Conservation (phyloP, 768 basidiomycete genomes). For the Phlebiopsis flavidoalba region DNA sequence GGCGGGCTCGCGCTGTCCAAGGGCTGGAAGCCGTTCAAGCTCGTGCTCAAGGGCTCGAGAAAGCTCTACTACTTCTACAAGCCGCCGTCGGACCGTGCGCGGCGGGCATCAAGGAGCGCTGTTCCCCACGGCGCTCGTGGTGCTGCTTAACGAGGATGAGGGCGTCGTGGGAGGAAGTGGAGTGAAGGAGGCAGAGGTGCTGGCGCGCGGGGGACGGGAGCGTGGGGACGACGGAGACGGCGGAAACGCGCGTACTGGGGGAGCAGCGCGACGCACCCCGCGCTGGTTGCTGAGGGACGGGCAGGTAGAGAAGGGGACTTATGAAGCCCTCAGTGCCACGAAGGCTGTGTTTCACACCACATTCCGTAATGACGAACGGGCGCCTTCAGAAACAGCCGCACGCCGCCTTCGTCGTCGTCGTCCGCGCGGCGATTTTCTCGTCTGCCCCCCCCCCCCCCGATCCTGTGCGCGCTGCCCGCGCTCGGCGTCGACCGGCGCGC, state of each 20-base stretch:
- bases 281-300: constrained; percentile 44
- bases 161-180: constrained; percentile 21
- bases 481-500: constrained; percentile 45
- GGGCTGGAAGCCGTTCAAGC: constrained; percentile 85
- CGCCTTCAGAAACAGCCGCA: background rate
- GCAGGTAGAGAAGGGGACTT: constrained; percentile 57
- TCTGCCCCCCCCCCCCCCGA: no score
- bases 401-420: constrained; percentile 11
- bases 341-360: constrained; percentile 76
- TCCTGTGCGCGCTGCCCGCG: constrained; percentile 57
- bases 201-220: constrained; percentile 24
- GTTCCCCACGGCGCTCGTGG: constrained; percentile 64
- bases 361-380: constrained; percentile 28
- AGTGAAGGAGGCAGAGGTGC: constrained; percentile 21
- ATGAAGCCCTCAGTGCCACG: constrained; percentile 80
- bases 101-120: constrained; percentile 67
- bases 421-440: constrained; percentile 63
- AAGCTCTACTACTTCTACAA: constrained; percentile 84
- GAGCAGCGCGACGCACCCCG: constrained; percentile 65
- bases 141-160: constrained; percentile 47
- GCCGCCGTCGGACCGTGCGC: constrained; percentile 62
- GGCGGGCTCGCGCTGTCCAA: constrained; percentile 34
- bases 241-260: constrained; percentile 78
- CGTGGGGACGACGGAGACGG: constrained; percentile 30
- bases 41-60: constrained; percentile 76